These are phyloP conservation scores for Pleurotus sapidus DNA, from an alignment of 768 basidiomycete species.

Conservation along the genomic window DNA sequence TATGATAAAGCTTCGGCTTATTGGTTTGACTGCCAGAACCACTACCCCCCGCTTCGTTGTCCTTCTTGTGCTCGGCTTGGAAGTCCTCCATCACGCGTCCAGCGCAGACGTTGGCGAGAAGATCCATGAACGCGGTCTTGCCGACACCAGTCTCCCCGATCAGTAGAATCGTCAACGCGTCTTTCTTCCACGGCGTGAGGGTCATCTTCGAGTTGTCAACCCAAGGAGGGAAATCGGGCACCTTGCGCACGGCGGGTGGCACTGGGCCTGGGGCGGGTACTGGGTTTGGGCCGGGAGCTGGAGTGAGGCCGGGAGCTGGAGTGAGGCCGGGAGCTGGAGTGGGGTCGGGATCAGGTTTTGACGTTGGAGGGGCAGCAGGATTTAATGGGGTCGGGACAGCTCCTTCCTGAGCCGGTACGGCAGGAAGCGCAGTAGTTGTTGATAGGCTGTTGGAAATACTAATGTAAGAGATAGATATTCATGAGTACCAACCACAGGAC, in stretches of 20 bases:
- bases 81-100: conserved; percentile 11
- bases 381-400: no score
- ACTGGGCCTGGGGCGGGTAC: background rate
- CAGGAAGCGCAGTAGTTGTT: no score
- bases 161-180: conserved; percentile 4
- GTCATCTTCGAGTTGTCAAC: conserved; percentile 7
- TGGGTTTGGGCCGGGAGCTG: background rate
- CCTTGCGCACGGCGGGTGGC: no score
- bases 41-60: conserved; percentile 10
- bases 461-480: no score
- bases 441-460: no score
- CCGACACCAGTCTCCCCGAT: conserved; percentile 18
- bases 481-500: no score
- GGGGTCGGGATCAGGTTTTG: no score
- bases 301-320: background rate
- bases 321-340: background rate
- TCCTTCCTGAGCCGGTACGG: no score
- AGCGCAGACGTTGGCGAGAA: conserved; percentile 14
- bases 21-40: conserved; percentile 13
- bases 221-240: background rate
- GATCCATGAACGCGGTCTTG: conserved; percentile 15
- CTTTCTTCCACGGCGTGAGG: conserved; percentile 8
- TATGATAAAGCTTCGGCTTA: conserved; percentile 10
- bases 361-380: no score
- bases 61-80: background rate